Evolutionary conservation across 768 basidiomycete species (phyloP).

Genomic region (Holtermannia corniformis): DNA sequence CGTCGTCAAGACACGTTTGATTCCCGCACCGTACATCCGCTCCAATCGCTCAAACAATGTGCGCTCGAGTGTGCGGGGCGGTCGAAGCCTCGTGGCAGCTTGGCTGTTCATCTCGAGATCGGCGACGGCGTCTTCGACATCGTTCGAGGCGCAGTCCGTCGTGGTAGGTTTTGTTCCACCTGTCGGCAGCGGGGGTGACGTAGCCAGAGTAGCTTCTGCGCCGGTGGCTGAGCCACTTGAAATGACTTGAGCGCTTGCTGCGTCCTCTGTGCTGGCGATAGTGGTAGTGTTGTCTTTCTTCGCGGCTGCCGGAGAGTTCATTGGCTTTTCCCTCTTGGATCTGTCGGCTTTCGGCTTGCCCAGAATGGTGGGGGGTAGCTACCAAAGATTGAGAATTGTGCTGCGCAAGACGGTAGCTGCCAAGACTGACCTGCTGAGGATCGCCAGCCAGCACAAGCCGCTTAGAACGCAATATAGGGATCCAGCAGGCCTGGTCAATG

Average conservation of each 20-base stretch:
- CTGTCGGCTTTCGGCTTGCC: conserved; percentile 56
- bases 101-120: not conserved
- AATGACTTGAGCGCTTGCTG: no score
- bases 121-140: not conserved
- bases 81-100: conserved; percentile 42
- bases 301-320: no score
- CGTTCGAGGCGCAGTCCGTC: not conserved
- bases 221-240: not conserved
- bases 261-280: no score
- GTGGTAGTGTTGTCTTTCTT: no score
- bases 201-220: no score
- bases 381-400: no score
- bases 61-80: conserved; percentile 66
- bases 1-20: conserved; percentile 77
- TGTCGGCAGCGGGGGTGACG: not conserved
- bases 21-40: conserved; percentile 66
- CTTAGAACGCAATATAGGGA: conserved; percentile 84
- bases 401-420: no score
- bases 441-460: conserved; percentile 88
- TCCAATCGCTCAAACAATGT: conserved; percentile 91
- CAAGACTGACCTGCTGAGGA: conserved; percentile 54
- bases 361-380: conserved; percentile 86
- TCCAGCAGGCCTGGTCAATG: conserved; percentile 72
- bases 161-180: not conserved
- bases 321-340: conserved; percentile 22